These are phyloP conservation scores for Babesia gibsoni DNA, from an alignment of 169 alveolate genomes.

Conservation along the genomic window DNA sequence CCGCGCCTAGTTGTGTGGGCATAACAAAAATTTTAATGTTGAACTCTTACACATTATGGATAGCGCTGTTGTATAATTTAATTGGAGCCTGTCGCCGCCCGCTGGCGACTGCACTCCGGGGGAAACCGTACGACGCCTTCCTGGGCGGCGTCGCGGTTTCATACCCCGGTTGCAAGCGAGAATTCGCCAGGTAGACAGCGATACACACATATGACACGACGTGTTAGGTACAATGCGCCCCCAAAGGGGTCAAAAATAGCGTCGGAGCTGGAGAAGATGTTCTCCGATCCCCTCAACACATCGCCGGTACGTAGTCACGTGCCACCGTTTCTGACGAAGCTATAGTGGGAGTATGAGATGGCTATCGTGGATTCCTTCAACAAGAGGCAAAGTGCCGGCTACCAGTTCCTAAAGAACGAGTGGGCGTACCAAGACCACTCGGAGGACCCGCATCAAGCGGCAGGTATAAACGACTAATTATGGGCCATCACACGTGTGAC, in stretches of 20 bases:
- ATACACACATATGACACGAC: neutral
- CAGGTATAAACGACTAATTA: constrained; percentile 37
- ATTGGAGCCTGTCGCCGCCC: neutral
- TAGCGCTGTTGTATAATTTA: neutral
- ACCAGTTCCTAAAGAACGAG: constrained; percentile 67
- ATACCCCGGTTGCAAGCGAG: neutral
- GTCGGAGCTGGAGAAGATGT: constrained; percentile 18
- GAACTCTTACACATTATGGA: neutral
- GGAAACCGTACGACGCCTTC: neutral
- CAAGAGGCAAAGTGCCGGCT: constrained; percentile 53
- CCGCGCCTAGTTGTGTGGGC: too few relatives aligned
- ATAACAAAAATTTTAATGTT: constrained; percentile 30
- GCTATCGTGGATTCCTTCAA: constrained; percentile 64
- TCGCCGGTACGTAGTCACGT: constrained; percentile 51
- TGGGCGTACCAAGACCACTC: constrained; percentile 76
- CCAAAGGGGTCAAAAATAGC: constrained; percentile 55
- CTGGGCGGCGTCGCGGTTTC: neutral
- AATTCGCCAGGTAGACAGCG: constrained; percentile 3
- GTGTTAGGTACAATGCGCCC: constrained; percentile 44
- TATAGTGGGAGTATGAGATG: constrained; percentile 71
- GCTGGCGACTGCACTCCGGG: neutral
- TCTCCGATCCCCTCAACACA: constrained; percentile 46
- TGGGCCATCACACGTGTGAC: neutral
- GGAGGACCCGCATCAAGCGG: constrained; percentile 66
- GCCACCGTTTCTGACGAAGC: constrained; percentile 19